These are phyloP conservation scores for Physaria fendleri DNA, from an alignment of 345 rosid species.

Conservation along the genomic window DNA sequence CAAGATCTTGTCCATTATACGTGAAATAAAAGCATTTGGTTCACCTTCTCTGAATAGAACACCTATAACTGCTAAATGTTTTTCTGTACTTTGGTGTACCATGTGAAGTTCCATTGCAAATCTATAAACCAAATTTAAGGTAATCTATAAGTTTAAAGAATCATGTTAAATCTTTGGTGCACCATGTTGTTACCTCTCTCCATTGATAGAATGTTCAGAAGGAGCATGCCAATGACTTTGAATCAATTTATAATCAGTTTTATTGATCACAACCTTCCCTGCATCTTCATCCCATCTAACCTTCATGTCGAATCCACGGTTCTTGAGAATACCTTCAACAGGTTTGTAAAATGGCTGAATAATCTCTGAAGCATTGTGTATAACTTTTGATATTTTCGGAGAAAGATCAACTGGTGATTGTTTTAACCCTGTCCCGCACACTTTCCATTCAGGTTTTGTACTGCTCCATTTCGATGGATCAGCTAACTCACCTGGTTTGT, in stretches of 20 bases:
- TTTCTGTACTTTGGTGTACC: conserved; percentile 39
- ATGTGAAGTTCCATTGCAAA: conserved; percentile 57
- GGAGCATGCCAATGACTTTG: conserved; percentile 79
- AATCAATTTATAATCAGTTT: conserved; percentile 35
- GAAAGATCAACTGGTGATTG: conserved; percentile 27
- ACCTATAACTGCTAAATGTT: conserved; percentile 43
- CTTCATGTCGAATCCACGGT: conserved; percentile 60
- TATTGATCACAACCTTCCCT: conserved; percentile 43
- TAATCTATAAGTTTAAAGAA: neutral
- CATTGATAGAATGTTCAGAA: conserved; percentile 57
- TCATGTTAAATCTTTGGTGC: neutral
- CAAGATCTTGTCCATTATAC: conserved; percentile 25
- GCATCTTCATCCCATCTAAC: conserved; percentile 19
- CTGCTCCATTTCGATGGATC: conserved; percentile 23
- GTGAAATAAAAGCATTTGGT: conserved; percentile 51
- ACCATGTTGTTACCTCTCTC: too few species aligned
- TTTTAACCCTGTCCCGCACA: conserved; percentile 19
- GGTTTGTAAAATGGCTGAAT: conserved; percentile 38
- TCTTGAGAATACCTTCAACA: conserved; percentile 44
- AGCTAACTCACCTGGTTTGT: conserved; percentile 7
- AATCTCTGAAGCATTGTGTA: conserved; percentile 22
- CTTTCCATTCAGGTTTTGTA: conserved; percentile 10
- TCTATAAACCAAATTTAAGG: conserved; percentile 1
- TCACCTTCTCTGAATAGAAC: conserved; percentile 53
- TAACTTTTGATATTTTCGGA: conserved; percentile 11